These are phyloP conservation scores for Dimocarpus longan DNA, from an alignment of 345 rosid genomes.

Conservation along the genomic window DNA sequence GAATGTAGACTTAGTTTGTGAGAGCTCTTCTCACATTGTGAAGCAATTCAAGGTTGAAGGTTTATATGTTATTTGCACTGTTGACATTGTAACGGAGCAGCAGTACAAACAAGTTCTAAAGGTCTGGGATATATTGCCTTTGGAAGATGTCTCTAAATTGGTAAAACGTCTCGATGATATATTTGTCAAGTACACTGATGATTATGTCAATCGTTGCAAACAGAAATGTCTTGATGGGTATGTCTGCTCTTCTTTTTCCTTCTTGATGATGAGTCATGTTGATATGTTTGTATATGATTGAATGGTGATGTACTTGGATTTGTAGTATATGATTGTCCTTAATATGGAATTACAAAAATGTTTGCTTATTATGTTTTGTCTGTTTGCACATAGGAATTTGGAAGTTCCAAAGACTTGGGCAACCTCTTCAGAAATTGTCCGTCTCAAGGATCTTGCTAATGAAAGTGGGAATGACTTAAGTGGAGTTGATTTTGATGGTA, in stretches of 20 bases:
- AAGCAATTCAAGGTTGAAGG: slow-evolving; percentile 48
- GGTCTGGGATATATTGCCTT: slow-evolving; percentile 57
- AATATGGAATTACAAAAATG: background rate
- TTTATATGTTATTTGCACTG: slow-evolving; percentile 42
- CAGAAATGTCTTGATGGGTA: slow-evolving; percentile 58
- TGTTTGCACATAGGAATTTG: slow-evolving; percentile 36
- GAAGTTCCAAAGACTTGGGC: slow-evolving; percentile 52
- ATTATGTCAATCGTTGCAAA: slow-evolving; percentile 46
- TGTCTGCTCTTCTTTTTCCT: background rate
- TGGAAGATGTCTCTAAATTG: slow-evolving; percentile 39
- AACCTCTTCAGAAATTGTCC: slow-evolving; percentile 30
- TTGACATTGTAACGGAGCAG: slow-evolving; percentile 40
- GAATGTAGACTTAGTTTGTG: slow-evolving; percentile 34
- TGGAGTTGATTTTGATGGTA: slow-evolving; percentile 17
- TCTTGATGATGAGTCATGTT: background rate
- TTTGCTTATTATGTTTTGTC: background rate
- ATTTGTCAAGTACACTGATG: slow-evolving; percentile 40
- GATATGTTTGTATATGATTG: background rate
- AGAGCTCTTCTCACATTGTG: slow-evolving; percentile 37
- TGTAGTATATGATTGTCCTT: background rate
- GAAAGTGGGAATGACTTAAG: slow-evolving; percentile 21
- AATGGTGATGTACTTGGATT: background rate
- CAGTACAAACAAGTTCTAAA: slow-evolving; percentile 47
- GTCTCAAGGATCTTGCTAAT: slow-evolving; percentile 19
- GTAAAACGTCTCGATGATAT: slow-evolving; percentile 46